phyloP scores from a whole-genome alignment of 805 yeast genomes.

The Pichia rugopelliculosa region DNA sequence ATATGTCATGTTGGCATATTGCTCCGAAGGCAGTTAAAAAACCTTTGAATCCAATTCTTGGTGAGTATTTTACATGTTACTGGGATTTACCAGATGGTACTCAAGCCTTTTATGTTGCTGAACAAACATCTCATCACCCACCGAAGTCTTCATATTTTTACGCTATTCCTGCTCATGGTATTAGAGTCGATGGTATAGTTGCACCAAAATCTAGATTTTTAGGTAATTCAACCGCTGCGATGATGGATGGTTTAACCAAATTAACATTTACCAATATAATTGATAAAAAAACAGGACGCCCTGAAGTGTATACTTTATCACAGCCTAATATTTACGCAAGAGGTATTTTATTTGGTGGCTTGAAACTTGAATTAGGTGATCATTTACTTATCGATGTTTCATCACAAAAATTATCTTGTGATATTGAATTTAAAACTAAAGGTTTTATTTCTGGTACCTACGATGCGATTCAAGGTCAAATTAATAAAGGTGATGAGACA shows the following conservation, averaged over 20 bases:
- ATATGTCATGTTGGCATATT: conserved; percentile 94
- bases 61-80: conserved; percentile 84
- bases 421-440: conserved; percentile 89
- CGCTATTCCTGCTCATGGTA: conserved; percentile 68
- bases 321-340: conserved; percentile 96
- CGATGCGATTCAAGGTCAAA: conserved; percentile 75
- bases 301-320: conserved; percentile 74
- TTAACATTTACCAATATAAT: conserved; percentile 57
- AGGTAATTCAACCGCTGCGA: conserved; percentile 94
- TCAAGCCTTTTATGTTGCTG: conserved; percentile 78
- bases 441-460: conserved; percentile 91
- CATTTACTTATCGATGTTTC: conserved; percentile 71
- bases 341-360: conserved; percentile 84
- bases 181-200: conserved; percentile 83
- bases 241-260: conserved; percentile 87
- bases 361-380: conserved; percentile 89
- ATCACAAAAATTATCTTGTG: conserved; percentile 52
- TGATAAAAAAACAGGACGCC: conserved; percentile 34
- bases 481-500: conserved; percentile 49
- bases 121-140: conserved; percentile 98
- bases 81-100: conserved; percentile 75
- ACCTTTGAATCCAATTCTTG: conserved; percentile 90
- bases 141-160: conserved; percentile 94
- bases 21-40: conserved; percentile 98
- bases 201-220: conserved; percentile 82